Evolutionary conservation across 108 stramenopile species (phyloP), one percentile per base, ranked within the genome.

Genomic region (Fistulifera solaris): DNA sequence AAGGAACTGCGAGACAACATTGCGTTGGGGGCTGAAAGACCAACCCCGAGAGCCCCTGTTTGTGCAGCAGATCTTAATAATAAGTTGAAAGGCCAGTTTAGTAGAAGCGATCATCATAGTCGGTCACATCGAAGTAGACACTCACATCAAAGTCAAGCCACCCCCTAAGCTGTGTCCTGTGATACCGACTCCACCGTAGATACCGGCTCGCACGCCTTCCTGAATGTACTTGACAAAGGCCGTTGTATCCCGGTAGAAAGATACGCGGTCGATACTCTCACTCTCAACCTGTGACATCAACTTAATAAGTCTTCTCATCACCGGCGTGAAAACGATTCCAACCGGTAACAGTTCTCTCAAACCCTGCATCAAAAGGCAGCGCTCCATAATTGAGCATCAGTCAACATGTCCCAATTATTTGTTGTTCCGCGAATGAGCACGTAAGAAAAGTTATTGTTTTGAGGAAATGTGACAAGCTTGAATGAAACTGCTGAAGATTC

Each of bases 341-440:
- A 68, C 57, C 4, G 89, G 85, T 5, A 81, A 53, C 7, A 80
- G 21, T 50, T 58, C 72, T 45, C 83, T 67, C 12, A 92, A 43
- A 7, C 48, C 26, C 57, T 92, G 89, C 21, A 78, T 64, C 25
- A 92, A 58, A 55, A 70, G 31, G 81, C 73, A 3, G 81, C 64
- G 14, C 69, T 65, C 85, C 90, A 93, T 0, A 88, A 65, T 55
- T 88, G 84, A 16, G 69, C 55, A 58, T 93, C 80, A 1, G 73
- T 68, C 22, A 93, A 57, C 66, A 72, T 68, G 50, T 93, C 90
- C 71, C 67, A 81, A 8, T 64, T 48, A 40, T 80, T 88, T 24
- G 62, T 48, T n/a, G 81, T 82, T 15, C 90, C 90, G 22, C 90
- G 74, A 48, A 88, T 85, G 27, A 68, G 45, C 38, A 93, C 59